These are phyloP conservation scores for Naganishia sp. DNA, from an alignment of 1,284 basidiomycete species.

Conservation along the genomic window DNA sequence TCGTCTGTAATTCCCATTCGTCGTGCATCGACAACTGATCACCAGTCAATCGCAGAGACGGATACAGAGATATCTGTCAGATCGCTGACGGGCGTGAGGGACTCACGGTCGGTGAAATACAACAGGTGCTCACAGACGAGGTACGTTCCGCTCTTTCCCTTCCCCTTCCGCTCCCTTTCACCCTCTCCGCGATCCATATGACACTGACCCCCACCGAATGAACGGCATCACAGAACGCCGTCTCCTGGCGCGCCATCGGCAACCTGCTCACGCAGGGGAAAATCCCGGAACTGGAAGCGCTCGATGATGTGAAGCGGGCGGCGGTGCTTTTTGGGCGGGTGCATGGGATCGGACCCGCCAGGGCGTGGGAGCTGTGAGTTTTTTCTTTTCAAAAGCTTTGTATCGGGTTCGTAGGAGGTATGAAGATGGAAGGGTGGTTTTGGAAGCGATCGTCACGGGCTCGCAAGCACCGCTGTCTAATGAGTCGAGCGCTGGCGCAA, in stretches of 20 bases:
- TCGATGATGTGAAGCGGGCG: constrained; percentile 35
- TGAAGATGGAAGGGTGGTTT: neutral
- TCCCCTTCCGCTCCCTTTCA: neutral
- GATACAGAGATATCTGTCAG: constrained; percentile 22
- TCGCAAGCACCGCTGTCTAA: no score
- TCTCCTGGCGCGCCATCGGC: constrained; percentile 41
- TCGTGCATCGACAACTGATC: neutral
- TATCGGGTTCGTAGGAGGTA: no score
- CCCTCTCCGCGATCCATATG: neutral
- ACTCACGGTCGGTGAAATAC: constrained; percentile 40
- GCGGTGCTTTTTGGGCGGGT: constrained; percentile 40
- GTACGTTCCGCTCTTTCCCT: neutral
- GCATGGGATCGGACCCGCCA: constrained; percentile 38
- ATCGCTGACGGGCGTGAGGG: neutral
- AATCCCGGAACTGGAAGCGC: constrained; percentile 35
- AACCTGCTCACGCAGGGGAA: constrained; percentile 38
- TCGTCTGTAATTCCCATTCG: neutral
- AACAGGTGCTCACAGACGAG: constrained; percentile 38
- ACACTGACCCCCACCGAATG: no score
- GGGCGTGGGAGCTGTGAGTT: constrained; percentile 38
- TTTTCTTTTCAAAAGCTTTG: no score
- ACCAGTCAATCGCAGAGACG: neutral
- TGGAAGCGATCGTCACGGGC: no score
- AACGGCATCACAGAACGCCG: constrained; percentile 37
- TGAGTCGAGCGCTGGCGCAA: no score